Conservation (phyloP, 495 filamentous ascomycete species). For the Penicillium verhagenii region DNA sequence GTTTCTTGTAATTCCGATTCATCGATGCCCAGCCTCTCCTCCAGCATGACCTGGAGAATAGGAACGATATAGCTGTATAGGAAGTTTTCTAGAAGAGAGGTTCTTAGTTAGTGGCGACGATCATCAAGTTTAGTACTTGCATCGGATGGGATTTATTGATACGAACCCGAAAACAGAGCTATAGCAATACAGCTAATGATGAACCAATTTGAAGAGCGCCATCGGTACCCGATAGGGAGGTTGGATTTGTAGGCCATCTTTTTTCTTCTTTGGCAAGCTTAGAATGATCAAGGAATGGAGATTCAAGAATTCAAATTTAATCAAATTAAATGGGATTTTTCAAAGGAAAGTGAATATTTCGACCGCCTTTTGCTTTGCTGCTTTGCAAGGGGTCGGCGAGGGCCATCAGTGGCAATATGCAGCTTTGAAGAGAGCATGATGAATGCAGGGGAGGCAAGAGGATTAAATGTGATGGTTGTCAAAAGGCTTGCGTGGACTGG, state of each 20-base stretch:
- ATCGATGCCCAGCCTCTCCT: conserved; percentile 19
- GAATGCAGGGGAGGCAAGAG: not conserved
- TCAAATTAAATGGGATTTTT: not conserved
- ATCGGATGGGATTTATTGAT: not conserved
- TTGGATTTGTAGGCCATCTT: not conserved
- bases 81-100: conserved; percentile 4
- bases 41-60: conserved; percentile 24
- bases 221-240: not conserved
- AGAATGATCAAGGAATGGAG: too few relatives aligned
- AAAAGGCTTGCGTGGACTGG: not conserved
- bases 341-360: not conserved
- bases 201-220: conserved; percentile 5
- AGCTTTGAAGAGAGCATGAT: not conserved
- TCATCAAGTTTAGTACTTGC: not conserved
- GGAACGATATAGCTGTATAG: conserved; percentile 24
- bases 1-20: conserved; percentile 16
- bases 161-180: conserved; percentile 3
- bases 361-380: not conserved
- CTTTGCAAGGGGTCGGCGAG: not conserved
- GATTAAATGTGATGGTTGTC: not conserved
- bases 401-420: not conserved
- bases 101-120: not conserved
- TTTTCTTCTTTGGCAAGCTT: not conserved
- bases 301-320: too few relatives aligned
- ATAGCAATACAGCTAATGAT: conserved; percentile 2